phyloP scores from a whole-genome alignment of 2,329 filamentous ascomycete genomes.

The Penicillium sp. region DNA sequence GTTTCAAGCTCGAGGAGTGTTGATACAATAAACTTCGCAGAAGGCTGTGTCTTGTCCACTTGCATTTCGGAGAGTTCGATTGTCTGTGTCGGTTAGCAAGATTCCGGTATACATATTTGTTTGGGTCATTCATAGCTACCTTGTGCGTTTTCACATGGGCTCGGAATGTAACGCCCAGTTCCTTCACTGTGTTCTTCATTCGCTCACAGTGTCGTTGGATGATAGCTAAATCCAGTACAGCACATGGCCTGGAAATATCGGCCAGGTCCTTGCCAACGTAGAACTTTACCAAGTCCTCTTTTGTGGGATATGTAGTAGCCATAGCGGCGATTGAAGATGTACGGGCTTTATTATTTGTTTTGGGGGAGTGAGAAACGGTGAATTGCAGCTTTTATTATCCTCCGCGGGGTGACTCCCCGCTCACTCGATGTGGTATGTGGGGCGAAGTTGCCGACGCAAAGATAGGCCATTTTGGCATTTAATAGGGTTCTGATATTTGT shows the following conservation, averaged over 20 bases:
- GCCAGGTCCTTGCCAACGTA: conserved; percentile 63
- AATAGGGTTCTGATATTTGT: too few species aligned
- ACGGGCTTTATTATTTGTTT: not conserved
- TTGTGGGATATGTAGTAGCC: conserved; percentile 7
- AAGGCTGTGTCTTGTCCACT: conserved; percentile 59
- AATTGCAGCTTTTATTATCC: not conserved
- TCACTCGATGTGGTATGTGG: too few species aligned
- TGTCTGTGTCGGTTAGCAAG: conserved; percentile 50
- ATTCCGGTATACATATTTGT: not conserved
- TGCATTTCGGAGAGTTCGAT: conserved; percentile 66
- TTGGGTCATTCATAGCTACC: conserved; percentile 41
- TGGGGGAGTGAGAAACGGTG: not conserved
- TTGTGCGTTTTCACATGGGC: conserved; percentile 86
- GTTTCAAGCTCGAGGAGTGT: conserved; percentile 74
- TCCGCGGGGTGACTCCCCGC: too few species aligned
- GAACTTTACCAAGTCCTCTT: conserved; percentile 14
- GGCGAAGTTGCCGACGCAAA: too few species aligned
- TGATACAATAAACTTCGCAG: conserved; percentile 67
- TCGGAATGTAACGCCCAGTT: conserved; percentile 65
- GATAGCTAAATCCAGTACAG: conserved; percentile 67
- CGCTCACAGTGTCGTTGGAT: conserved; percentile 66
- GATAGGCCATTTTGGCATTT: too few species aligned
- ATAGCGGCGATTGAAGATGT: not conserved
- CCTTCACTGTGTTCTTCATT: conserved; percentile 66
- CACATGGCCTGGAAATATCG: conserved; percentile 65